Evolutionary conservation across 345 rosid genomes (phyloP).

Genomic region (Microthlaspi erraticum): DNA sequence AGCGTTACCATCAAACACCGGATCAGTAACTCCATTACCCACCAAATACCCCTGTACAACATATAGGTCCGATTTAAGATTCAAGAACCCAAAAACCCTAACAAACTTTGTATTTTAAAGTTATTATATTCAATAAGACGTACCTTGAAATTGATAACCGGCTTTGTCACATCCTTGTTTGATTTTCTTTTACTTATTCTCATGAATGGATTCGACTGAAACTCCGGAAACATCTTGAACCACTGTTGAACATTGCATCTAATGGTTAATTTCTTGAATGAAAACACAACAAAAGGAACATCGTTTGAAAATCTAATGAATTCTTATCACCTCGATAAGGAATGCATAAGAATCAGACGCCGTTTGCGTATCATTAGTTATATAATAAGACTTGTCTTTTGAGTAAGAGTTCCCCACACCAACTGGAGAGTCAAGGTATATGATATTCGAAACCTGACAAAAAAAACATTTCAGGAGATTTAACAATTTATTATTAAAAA

Average conservation of each 20-base stretch:
- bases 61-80: not conserved
- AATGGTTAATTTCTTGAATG: constrained; percentile 5
- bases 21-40: constrained; percentile 92
- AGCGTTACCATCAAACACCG: constrained; percentile 76
- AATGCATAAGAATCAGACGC: constrained; percentile 73
- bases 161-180: constrained; percentile 52
- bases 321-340: constrained; percentile 63
- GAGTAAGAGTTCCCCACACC: constrained; percentile 93
- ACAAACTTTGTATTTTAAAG: not conserved
- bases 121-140: constrained; percentile 1
- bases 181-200: not conserved
- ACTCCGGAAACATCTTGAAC: constrained; percentile 83
- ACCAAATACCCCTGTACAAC: constrained; percentile 78
- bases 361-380: constrained; percentile 66
- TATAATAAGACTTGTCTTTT: constrained; percentile 56
- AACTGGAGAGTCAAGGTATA: constrained; percentile 88
- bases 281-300: not conserved
- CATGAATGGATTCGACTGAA: constrained; percentile 69
- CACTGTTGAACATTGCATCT: constrained; percentile 54
- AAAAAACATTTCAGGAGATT: not conserved
- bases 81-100: not conserved
- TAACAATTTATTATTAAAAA: too few species aligned
- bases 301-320: not conserved
- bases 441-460: constrained; percentile 71
- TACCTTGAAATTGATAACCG: constrained; percentile 76